phyloP scores from a whole-genome alignment of 2,329 filamentous ascomycete genomes.

The Rachicladosporium sp. region DNA sequence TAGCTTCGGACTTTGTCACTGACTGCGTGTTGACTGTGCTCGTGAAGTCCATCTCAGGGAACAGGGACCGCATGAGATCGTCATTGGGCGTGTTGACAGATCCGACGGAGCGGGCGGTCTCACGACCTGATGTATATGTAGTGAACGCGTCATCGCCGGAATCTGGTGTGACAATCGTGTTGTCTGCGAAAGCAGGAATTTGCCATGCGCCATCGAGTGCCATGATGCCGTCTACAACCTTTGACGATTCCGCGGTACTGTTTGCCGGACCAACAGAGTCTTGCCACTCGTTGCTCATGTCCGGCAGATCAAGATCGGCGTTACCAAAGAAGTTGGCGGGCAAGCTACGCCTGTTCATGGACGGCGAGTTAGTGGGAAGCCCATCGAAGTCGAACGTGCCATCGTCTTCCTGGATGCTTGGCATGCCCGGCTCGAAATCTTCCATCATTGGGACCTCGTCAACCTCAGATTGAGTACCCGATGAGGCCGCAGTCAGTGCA shows the following conservation, averaged over 20 bases:
- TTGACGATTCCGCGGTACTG: not conserved
- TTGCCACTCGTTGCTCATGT: conserved; percentile 12
- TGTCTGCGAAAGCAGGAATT: conserved; percentile 10
- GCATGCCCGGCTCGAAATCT: conserved; percentile 21
- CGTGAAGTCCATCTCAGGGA: conserved; percentile 21
- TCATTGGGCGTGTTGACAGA: conserved; percentile 12
- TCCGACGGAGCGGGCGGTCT: conserved; percentile 18
- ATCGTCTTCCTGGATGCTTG: conserved; percentile 20
- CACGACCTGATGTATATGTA: conserved; percentile 8
- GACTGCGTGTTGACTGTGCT: conserved; percentile 9
- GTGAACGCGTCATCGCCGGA: conserved; percentile 4
- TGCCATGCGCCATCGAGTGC: conserved; percentile 11
- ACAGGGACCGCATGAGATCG: conserved; percentile 20
- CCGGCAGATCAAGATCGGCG: conserved; percentile 11
- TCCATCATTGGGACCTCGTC: conserved; percentile 25
- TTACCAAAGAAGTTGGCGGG: conserved; percentile 21
- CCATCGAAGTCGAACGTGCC: conserved; percentile 8
- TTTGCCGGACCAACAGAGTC: conserved; percentile 5
- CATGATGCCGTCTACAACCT: not conserved
- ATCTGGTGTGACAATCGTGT: conserved; percentile 9
- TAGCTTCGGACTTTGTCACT: conserved; percentile 3
- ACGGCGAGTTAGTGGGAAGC: conserved; percentile 4
- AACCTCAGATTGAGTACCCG: conserved; percentile 26
- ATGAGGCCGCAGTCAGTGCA: conserved; percentile 26
- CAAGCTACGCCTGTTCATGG: conserved; percentile 19